Evolutionary conservation across 768 basidiomycete species (phyloP).

Genomic region (Tylopilus sp.): DNA sequence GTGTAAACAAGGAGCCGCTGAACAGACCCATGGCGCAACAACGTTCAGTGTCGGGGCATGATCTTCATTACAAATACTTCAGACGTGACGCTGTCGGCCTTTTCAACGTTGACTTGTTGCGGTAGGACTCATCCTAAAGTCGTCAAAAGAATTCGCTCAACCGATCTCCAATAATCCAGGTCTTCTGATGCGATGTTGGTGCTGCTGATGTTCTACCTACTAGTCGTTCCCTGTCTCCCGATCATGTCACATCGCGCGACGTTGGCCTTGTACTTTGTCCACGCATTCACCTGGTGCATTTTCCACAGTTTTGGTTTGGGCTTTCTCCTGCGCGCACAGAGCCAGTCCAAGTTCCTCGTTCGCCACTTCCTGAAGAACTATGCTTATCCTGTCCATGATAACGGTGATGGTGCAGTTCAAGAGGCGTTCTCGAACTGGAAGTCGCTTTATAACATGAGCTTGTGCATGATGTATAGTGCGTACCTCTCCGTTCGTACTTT

Average conservation of each 20-base stretch:
- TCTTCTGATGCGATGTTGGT: conserved; percentile 82
- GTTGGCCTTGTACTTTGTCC: conserved; percentile 71
- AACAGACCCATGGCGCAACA: neutral
- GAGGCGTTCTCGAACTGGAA: conserved; percentile 98
- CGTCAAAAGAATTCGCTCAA: conserved; percentile 11
- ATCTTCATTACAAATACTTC: conserved; percentile 88
- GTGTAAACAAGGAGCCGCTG: conserved; percentile 6
- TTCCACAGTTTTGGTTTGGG: conserved; percentile 91
- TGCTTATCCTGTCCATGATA: conserved; percentile 72
- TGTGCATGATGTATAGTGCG: conserved; percentile 93
- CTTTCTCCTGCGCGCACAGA: conserved; percentile 77
- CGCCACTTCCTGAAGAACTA: conserved; percentile 95
- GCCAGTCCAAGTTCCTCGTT: conserved; percentile 83
- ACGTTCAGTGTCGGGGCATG: conserved; percentile 66
- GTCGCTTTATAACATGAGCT: conserved; percentile 82
- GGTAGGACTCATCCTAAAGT: conserved; percentile 45
- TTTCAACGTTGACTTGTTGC: conserved; percentile 77
- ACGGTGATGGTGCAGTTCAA: conserved; percentile 71
- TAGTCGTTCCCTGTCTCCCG: conserved; percentile 58
- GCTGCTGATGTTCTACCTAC: conserved; percentile 67
- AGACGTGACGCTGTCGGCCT: conserved; percentile 80
- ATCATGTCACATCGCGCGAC: conserved; percentile 44
- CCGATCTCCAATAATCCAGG: conserved; percentile 40
- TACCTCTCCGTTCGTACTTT: neutral
- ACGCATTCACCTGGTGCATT: conserved; percentile 81